Evolutionary conservation across 1,284 basidiomycete species (phyloP).

Genomic region (Hemileia vastatrix): DNA sequence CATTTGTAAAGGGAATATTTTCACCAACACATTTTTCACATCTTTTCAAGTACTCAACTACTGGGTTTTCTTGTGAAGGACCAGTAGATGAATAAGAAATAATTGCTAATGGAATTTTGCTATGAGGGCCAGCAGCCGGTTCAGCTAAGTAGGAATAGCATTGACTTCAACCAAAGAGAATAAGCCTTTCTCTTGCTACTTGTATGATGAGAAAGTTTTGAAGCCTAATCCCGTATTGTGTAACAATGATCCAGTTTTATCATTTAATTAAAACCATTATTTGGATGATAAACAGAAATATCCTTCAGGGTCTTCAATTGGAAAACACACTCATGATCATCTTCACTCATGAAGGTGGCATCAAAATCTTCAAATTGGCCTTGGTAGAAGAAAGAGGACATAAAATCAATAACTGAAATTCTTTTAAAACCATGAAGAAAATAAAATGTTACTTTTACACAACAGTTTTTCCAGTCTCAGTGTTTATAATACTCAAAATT

Average conservation of each 20-base stretch:
- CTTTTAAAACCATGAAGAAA: too few relatives aligned
- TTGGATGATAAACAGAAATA: conserved; percentile 87
- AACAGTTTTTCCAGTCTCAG: conserved; percentile 68
- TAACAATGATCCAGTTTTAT: conserved; percentile 64
- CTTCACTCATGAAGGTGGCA: conserved; percentile 85
- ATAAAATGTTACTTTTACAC: conserved; percentile 72
- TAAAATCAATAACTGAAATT: conserved; percentile 73
- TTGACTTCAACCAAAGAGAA: conserved; percentile 71
- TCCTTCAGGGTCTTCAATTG: conserved; percentile 64
- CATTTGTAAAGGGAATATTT: conserved; percentile 65
- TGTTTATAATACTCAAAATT: conserved; percentile 80
- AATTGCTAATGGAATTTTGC: too few relatives aligned
- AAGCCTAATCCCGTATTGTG: conserved; percentile 78
- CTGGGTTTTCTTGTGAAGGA: conserved; percentile 81
- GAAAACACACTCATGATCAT: conserved; percentile 79
- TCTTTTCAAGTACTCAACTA: conserved; percentile 82
- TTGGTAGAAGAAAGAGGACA: conserved; percentile 91
- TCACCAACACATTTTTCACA: conserved; percentile 70
- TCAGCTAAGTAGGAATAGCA: too few relatives aligned
- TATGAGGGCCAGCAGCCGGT: too few relatives aligned
- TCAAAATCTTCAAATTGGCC: conserved; percentile 84
- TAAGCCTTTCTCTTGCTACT: conserved; percentile 80
- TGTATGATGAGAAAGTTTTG: conserved; percentile 73
- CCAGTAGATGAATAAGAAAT: conserved; percentile 77
- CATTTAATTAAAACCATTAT: conserved; percentile 95